Evolutionary conservation across 345 rosid genomes (phyloP), one percentile per base, ranked within the genome.

Genomic region (Eucalyptus cloeziana): DNA sequence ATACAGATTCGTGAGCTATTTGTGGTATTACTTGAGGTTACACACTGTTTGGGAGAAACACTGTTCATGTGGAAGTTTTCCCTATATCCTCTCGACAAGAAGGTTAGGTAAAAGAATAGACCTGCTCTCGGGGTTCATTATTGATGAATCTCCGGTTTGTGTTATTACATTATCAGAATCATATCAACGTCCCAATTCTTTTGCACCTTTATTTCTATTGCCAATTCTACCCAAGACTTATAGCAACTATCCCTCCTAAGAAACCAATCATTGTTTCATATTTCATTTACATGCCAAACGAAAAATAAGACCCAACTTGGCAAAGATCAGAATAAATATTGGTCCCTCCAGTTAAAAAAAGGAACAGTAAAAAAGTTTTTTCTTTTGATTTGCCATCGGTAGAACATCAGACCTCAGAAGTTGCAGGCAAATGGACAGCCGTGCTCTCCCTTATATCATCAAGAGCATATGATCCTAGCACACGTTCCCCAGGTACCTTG

Each of bases 401-500:
- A n/a, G 58, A 69, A 87, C 33, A 62, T 85, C 43, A 88, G 92
- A 96, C 99, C 98, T 97, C 99, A 62, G 94, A 88, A 60, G 97
- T 96, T 87, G 99, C 91, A 89, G 92, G 95, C 87, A 97, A 91
- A 91, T 90, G 92, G 87, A 96, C 97, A 69, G 95, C 93, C 90
- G 92, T 87, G 64, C 91, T 91, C 86, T 95, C 97, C 90, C 93
- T 95, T 87, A 94, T 90, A 92, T 95, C 95, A 93, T 97, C 98
- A 91, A 97, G 95, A 88, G 95, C 93, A 91, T 95, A 97, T 40
- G 94, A 94, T 44, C 99, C 99, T 86, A 97, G 88, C 79, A 94
- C 94, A 87, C 96, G 97, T 91, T 97, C 98, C 60, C 99, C 99
- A 40, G 96, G 98, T 44, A 96, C 99, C 99, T 97, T 89, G 27